Base-by-base conservation (phyloP, 805 yeast species). In the Candida argentea region DNA sequence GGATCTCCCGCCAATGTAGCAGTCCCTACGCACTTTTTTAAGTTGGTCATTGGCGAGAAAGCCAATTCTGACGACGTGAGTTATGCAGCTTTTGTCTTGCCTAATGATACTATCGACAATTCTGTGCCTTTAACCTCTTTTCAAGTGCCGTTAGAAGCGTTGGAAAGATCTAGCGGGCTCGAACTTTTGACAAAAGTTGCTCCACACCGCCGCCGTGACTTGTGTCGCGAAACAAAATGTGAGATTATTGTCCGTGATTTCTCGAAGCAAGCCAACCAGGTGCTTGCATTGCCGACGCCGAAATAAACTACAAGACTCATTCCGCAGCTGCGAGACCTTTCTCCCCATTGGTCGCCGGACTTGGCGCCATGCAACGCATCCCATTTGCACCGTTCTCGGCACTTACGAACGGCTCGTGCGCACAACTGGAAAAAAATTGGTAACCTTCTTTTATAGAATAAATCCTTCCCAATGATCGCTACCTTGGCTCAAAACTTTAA, bases 1-100 rank as follows among this genome's bases (percentile, higher is more conserved):
- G 98, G 98, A 2, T 82, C 85, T 43, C 98, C 98, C 7, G 97
- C 98, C 27, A 83, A 73, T 44, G 67, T 91, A 30, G 97, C 98
- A 0, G 98, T 91, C 7, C 98, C 98, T 15, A 91, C 98, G 0
- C 98, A 91, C 52, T 91, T 91, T 48, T 91, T 77, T 70, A 91
- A 91, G 58, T 57, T 91, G 34, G 61, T 91, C 31, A 83, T 91
- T 26, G 96, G 91, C 6, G 97, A 91, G 51, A 56, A 50, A 20
- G 43, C 53, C 29, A 53, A 65, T 9, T 43, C 54, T 3, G 46
- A 43, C 26, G 60, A 60, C 6, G 57, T 84, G 8, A 73, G 89
- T 3, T 84, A 85, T 6, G 97, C 81, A 1, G 95, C 97, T 0
- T 91, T 91, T 59, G 95, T 91, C 9, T 52, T 91, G 40, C 98